Evolutionary conservation across 1,284 basidiomycete genomes (phyloP), one percentile per base, ranked within the genome.

Genomic region (Phylloporus gajari): DNA sequence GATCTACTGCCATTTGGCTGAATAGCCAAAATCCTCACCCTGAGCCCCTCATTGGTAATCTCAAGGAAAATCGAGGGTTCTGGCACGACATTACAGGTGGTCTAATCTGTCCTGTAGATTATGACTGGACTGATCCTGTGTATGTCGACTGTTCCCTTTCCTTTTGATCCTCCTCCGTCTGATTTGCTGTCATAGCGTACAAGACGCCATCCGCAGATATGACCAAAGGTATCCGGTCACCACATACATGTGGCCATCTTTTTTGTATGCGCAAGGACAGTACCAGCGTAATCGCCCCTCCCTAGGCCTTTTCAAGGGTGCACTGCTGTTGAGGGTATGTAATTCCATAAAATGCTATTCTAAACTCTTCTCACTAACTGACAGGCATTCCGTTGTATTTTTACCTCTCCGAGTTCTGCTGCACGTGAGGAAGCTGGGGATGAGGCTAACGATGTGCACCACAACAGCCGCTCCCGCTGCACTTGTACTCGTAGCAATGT

Each of bases 361-460:
- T n/a, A n/a, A 1, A 13, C n/a, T 53, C 51, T 53, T 5, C n/a
- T 53, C 8, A 53, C 51, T 53, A 27, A 53, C 51, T n/a, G 13
- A 53, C 46, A 82, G 81, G 75, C 76, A 5, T 82, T 74, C 46
- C 74, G 70, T 56, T 72, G 63, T 35, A 81, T 83, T 19, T 83
- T 83, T 65, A 83, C 76, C 7, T 80, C 78, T 19, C 81, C 79
- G 3, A 73, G 73, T 30, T 82, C 81, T 32, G 78, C 80, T 13
- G 13, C n/a, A 15, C 30, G 8, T 8, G 21, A 70, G 9, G 56
- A 48, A 23, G 5, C 30, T 23, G 40, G n/a, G 3, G 23, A 13
- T 12, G 46, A 73, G 4, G 35, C 13, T n/a, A 56, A 23, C 1
- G 48, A 11, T 40, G 59, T 9, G 12, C 51, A 2, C 15, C n/a